phyloP scores from a whole-genome alignment of 108 stramenopile species.

The Stephanodiscus minutulus region DNA sequence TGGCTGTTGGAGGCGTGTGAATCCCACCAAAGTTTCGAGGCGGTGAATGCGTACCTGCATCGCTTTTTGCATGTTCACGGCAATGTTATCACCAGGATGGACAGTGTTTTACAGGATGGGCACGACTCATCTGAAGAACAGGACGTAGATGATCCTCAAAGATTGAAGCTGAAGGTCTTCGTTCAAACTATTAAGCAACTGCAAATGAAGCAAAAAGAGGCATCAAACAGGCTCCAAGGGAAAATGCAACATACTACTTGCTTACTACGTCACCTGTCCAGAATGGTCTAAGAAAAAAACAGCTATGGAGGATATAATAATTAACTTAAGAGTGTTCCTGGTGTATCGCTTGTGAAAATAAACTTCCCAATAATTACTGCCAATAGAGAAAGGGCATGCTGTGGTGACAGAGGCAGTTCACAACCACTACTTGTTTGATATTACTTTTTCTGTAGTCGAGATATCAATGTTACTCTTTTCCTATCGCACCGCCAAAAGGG shows the following conservation, averaged over 20 bases:
- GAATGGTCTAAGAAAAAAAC: slow-evolving; percentile 64
- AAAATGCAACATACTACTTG: slow-evolving; percentile 85
- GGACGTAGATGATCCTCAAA: slow-evolving; percentile 22
- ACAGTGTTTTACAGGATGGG: slow-evolving; percentile 28
- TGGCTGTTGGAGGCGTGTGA: slow-evolving; percentile 80
- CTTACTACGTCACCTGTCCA: slow-evolving; percentile 78
- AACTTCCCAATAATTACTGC: too few relatives aligned
- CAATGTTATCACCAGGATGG: slow-evolving; percentile 64
- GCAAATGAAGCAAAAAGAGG: slow-evolving; percentile 46
- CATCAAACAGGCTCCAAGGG: slow-evolving; percentile 58
- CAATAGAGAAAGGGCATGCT: too few relatives aligned
- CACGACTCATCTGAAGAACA: slow-evolving; percentile 12
- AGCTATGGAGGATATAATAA: too few relatives aligned
- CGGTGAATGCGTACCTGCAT: slow-evolving; percentile 87
- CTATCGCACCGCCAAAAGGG: neutral
- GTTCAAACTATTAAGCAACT: slow-evolving; percentile 53
- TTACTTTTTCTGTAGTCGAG: too few relatives aligned
- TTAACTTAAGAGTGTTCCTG: too few relatives aligned
- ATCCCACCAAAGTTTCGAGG: slow-evolving; percentile 81
- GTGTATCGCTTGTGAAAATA: too few relatives aligned
- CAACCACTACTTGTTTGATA: too few relatives aligned
- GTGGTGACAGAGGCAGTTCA: too few relatives aligned
- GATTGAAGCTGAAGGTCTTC: slow-evolving; percentile 49
- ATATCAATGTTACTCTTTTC: neutral
- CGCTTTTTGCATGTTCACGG: slow-evolving; percentile 82